Base-by-base conservation (phyloP, 2,329 filamentous ascomycete species). In the Xylaria sp. region DNA sequence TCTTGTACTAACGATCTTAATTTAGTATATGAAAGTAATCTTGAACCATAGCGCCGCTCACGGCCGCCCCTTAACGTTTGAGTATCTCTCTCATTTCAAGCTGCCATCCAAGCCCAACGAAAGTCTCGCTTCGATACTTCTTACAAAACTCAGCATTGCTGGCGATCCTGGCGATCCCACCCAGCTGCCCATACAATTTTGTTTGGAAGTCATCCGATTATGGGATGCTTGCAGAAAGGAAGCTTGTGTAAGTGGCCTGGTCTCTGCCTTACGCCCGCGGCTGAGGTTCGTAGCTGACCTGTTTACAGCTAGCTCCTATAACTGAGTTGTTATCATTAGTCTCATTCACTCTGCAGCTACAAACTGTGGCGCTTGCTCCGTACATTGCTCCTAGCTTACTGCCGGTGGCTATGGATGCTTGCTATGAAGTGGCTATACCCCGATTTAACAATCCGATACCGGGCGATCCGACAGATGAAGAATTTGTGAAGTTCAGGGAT, bases 181-280 rank as follows among this genome's bases (percentile, higher is more conserved):
- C 80, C 88, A 81, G 76, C 83, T 92, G 3, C 86, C 91, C 1
- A 82, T 90, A 10, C 87, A 90, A 69, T 90, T 94, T 72, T 89
- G 88, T 60, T 83, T 88, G 58, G 82, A 89, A 37, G 80, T 94
- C 23, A 84, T 93, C 59, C 83, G 86, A 18, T 79, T 95, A 15
- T 95, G 93, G 92, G 84, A 84, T 18, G 85, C 84, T 23, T 94
- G 92, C 76, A 81, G 90, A 7, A 82, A 86, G 12, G 91, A 94
- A 74, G 83, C 84, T 72, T 74, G 72, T 48, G 77, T 80, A 59
- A 71, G 78, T 74, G 77, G 80, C 9, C 44, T 18, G 23, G 28
- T 3, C 32, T 20, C 37, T n/a, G 18, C 52, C 61, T 39, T 23
- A 32, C 28, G 25, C 23, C n/a, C 9, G 5, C 6, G 18, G 13